phyloP scores from a whole-genome alignment of 768 basidiomycete species.

The Rhodotorula kratochvilovae region DNA sequence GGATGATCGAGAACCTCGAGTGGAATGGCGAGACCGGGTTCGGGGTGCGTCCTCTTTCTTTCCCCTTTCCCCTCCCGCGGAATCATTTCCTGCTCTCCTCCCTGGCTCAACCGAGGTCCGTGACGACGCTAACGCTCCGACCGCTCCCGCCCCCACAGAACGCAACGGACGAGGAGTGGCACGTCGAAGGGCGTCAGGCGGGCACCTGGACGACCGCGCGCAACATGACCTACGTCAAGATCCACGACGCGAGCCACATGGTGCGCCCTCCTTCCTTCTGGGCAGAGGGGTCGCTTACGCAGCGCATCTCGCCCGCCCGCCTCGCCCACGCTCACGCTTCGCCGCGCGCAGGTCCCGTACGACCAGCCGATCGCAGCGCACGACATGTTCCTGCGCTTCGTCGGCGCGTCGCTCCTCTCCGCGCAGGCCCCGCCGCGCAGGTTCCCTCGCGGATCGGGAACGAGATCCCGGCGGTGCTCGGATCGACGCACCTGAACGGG shows the following conservation, averaged over 20 bases:
- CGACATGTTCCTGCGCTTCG: constrained; percentile 98
- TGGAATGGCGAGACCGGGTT: constrained; percentile 85
- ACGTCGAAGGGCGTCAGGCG: constrained; percentile 68
- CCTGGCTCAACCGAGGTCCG: not conserved
- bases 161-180: constrained; percentile 45
- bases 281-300: too few relatives aligned
- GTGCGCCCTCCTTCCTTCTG: not conserved
- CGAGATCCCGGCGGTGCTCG: constrained; percentile 53
- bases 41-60: constrained; percentile 57
- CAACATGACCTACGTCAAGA: constrained; percentile 91
- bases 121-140: too few relatives aligned
- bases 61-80: too few relatives aligned
- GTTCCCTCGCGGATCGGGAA: constrained; percentile 77
- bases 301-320: not conserved
- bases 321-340: not conserved
- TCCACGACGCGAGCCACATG: constrained; percentile 95
- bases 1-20: constrained; percentile 70
- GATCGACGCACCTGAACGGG: constrained; percentile 41
- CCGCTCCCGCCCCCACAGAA: constrained; percentile 14
- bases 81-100: too few relatives aligned
- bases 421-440: constrained; percentile 73
- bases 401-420: constrained; percentile 70
- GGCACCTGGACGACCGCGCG: constrained; percentile 88
- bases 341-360: constrained; percentile 47
- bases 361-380: constrained; percentile 83